Conservation (phyloP, 257 asterid genomes). For the Petunia secreta region DNA sequence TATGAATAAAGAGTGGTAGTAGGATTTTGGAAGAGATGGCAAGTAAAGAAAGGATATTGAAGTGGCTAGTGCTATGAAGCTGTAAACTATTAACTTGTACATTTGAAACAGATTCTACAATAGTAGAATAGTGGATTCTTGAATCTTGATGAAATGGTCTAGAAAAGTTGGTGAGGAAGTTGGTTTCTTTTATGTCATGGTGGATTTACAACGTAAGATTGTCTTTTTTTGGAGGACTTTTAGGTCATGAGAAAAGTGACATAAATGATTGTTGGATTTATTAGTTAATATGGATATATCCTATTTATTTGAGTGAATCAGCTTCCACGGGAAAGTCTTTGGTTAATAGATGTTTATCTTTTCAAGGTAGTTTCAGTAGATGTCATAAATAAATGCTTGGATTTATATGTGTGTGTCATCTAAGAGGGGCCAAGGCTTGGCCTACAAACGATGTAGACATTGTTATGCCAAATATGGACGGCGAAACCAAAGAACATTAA, state of each 20-base stretch:
- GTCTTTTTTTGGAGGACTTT: background rate
- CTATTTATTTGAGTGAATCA: background rate
- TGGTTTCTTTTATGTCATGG: background rate
- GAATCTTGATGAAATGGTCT: background rate
- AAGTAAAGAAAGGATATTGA: constrained; percentile 37
- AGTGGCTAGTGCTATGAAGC: constrained; percentile 44
- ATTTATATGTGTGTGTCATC: background rate
- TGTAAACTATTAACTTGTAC: constrained; percentile 39
- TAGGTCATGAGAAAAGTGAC: background rate
- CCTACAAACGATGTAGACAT: background rate
- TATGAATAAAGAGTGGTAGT: constrained; percentile 65
- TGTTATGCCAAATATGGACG: too few relatives aligned
- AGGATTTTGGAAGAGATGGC: constrained; percentile 42
- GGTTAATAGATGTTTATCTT: background rate
- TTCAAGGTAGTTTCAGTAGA: background rate
- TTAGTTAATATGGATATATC: too few relatives aligned
- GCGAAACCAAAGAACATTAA: too few relatives aligned
- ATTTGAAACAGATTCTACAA: constrained; percentile 23
- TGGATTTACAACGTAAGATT: background rate
- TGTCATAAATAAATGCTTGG: background rate
- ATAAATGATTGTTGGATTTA: background rate
- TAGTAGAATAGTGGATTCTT: background rate
- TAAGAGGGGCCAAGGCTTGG: background rate
- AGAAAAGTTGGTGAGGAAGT: background rate
- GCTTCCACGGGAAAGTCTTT: too few relatives aligned